A percentile compares a stretch with the other conserved stretches of the same genome.
Conservation (phyloP, 2,329 filamentous ascomycete genomes). For the Pseudocercospora crystallina region DNA sequence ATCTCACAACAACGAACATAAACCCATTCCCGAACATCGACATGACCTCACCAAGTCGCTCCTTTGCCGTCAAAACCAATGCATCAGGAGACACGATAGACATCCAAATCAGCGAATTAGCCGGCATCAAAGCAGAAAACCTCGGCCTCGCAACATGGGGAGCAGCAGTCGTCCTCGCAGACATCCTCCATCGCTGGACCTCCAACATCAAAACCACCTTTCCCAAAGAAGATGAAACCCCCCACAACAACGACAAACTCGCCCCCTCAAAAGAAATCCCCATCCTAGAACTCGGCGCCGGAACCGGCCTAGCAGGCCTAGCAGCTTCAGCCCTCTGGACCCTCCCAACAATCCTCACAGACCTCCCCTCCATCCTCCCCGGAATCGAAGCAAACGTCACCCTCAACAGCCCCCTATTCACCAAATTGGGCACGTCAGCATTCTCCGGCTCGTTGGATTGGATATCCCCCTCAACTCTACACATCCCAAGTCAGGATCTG, state of each 20-base stretch:
- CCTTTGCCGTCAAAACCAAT: constrained; percentile 85
- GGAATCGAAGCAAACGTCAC: constrained; percentile 36
- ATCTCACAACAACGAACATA: not conserved
- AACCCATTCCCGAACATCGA: not conserved
- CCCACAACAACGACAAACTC: constrained; percentile 6
- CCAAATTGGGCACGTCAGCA: constrained; percentile 2
- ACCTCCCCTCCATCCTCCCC: constrained; percentile 36
- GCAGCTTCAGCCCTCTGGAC: constrained; percentile 36
- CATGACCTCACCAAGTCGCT: constrained; percentile 49
- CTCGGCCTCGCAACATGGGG: constrained; percentile 42
- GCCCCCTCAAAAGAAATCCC: constrained; percentile 14
- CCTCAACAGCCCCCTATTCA: constrained; percentile 29
- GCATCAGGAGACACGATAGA: constrained; percentile 4
- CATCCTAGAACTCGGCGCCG: constrained; percentile 41
- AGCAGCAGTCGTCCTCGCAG: constrained; percentile 38
- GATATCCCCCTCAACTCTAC: constrained; percentile 31
- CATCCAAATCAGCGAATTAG: constrained; percentile 24
- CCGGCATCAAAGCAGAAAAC: constrained; percentile 33
- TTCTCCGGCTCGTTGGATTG: constrained; percentile 40
- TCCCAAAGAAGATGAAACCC: not conserved
- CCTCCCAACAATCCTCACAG: constrained; percentile 34
- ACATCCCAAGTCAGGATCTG: constrained; percentile 4
- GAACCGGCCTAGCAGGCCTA: constrained; percentile 41
- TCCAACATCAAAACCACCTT: constrained; percentile 6
- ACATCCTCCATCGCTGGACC: constrained; percentile 36